phyloP scores from a whole-genome alignment of 2,329 filamentous ascomycete genomes.

The Colletotrichum costaricense region DNA sequence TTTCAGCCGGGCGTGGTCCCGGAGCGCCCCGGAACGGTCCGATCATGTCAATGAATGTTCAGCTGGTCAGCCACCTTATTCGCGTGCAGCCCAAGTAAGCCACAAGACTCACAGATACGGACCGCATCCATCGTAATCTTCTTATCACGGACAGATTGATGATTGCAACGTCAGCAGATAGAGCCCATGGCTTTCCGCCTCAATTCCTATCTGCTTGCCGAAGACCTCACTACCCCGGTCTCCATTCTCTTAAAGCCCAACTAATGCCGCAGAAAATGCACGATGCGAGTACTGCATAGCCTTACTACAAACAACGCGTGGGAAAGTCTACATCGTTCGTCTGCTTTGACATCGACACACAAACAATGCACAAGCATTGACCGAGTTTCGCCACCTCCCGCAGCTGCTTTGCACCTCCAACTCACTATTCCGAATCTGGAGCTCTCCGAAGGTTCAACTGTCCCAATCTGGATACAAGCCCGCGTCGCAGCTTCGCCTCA shows the following conservation, averaged over 20 bases:
- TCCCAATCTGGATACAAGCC: neutral
- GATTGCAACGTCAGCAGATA: neutral
- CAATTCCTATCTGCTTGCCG: neutral
- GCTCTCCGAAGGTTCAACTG: constrained; percentile 13
- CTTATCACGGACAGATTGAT: neutral
- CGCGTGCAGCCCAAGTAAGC: neutral
- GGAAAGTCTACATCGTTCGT: neutral
- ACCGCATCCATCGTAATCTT: neutral
- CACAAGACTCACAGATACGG: neutral
- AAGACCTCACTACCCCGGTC: neutral
- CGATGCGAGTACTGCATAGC: too few species aligned
- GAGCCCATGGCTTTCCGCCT: too few species aligned
- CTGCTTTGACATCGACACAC: constrained; percentile 9
- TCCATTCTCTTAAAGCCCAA: neutral
- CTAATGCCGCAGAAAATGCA: neutral
- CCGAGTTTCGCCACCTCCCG: constrained; percentile 17
- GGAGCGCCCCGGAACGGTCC: neutral
- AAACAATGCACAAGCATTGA: neutral
- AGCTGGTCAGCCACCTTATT: neutral
- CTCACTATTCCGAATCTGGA: neutral
- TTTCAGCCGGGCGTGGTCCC: neutral
- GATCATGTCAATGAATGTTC: neutral
- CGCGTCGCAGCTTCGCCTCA: constrained; percentile 8
- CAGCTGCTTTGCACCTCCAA: neutral
- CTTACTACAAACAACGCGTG: neutral